Percentiles rank a stretch among this genome's conserved stretches.
phyloP scores from a whole-genome alignment of 345 rosid genomes.

The Toxicodendron radicans region DNA sequence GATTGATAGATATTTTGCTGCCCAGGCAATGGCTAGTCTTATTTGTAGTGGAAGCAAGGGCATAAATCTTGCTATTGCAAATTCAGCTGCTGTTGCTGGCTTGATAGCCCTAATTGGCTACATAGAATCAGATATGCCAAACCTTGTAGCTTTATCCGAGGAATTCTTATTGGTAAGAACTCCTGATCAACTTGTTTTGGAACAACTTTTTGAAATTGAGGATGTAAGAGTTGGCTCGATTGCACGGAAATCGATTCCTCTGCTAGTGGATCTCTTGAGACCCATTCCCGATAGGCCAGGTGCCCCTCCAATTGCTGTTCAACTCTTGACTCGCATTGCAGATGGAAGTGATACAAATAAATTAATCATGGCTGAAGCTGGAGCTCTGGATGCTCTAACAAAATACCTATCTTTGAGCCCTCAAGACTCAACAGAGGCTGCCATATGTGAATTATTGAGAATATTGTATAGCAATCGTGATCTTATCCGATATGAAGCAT shows the following conservation, averaged over 20 bases:
- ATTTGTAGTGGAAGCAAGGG: constrained; percentile 64
- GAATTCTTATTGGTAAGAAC: constrained; percentile 58
- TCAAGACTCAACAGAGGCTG: constrained; percentile 76
- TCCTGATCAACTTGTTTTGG: constrained; percentile 71
- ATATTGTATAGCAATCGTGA: constrained; percentile 73
- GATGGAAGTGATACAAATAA: constrained; percentile 76
- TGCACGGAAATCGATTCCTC: constrained; percentile 77
- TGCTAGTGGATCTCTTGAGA: constrained; percentile 82
- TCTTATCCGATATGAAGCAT: constrained; percentile 61
- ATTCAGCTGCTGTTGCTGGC: constrained; percentile 83
- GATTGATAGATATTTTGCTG: constrained; percentile 73
- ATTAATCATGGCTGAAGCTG: constrained; percentile 81
- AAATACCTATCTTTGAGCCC: constrained; percentile 79
- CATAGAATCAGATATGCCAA: constrained; percentile 54
- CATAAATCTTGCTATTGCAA: constrained; percentile 66
- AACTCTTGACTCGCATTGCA: constrained; percentile 63
- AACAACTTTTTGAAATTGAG: constrained; percentile 71
- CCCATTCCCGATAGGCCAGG: constrained; percentile 87
- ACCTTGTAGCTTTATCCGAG: constrained; percentile 55
- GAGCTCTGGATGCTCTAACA: constrained; percentile 85
- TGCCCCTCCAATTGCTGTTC: constrained; percentile 80
- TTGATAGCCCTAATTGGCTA: constrained; percentile 71
- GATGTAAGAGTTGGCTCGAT: constrained; percentile 73
- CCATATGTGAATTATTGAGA: constrained; percentile 68
- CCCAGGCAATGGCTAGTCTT: constrained; percentile 90